Conservation (phyloP, 2,329 filamentous ascomycete genomes). For the Pseudocercospora fijiensis region DNA sequence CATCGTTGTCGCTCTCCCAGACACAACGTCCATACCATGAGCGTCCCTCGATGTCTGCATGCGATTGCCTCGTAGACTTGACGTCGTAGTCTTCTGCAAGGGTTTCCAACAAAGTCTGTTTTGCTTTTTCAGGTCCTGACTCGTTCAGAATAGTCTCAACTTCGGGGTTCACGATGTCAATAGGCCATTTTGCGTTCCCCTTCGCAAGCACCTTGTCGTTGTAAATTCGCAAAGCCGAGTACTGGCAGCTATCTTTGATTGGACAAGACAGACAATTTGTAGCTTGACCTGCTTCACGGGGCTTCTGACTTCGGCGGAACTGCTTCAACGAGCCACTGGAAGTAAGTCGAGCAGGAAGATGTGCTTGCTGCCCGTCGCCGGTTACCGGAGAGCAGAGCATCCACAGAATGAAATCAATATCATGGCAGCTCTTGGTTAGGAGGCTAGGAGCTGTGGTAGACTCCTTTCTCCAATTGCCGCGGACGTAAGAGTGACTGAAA, state of each 20-base stretch:
- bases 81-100: constrained; percentile 58
- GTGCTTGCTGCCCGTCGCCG: constrained; percentile 43
- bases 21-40: constrained; percentile 92
- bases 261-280: constrained; percentile 87
- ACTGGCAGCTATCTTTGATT: constrained; percentile 72
- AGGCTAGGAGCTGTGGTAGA: constrained; percentile 75
- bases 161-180: constrained; percentile 86
- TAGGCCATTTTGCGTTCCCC: constrained; percentile 74
- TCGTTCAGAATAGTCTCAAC: constrained; percentile 70
- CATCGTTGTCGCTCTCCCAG: constrained; percentile 88
- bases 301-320: constrained; percentile 75
- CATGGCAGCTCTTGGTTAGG: constrained; percentile 93
- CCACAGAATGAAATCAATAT: constrained; percentile 92
- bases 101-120: constrained; percentile 49
- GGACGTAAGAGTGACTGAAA: constrained; percentile 85
- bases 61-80: constrained; percentile 49
- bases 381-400: constrained; percentile 70
- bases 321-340: constrained; percentile 76
- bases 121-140: constrained; percentile 51
- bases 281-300: constrained; percentile 66
- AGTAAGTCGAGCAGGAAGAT: constrained; percentile 71
- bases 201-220: constrained; percentile 65
- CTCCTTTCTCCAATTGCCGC: constrained; percentile 89
- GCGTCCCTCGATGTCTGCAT: constrained; percentile 49
- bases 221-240: constrained; percentile 83